phyloP scores from a whole-genome alignment of 1,139 yeast species.

The Taphrina pruni region DNA sequence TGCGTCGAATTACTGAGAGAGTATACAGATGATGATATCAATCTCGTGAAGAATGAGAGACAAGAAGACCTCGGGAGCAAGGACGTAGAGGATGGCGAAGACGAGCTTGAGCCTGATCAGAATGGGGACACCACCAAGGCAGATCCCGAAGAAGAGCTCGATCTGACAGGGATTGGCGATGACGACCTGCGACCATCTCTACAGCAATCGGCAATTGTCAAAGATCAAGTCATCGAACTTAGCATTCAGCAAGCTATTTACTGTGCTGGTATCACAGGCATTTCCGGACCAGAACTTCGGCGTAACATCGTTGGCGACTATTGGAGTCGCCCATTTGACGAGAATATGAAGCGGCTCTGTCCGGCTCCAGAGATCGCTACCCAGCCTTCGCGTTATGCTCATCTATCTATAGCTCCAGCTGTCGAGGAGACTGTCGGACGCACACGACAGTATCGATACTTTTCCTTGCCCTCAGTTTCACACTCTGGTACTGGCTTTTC shows the following conservation, averaged over 20 bases:
- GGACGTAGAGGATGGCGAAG: neutral
- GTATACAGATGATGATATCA: slow-evolving; percentile 2
- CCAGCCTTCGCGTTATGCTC: slow-evolving; percentile 6
- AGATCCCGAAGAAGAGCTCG: slow-evolving; percentile 26
- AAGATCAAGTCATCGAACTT: slow-evolving; percentile 10
- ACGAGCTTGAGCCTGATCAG: neutral
- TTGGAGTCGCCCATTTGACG: slow-evolving; percentile 24
- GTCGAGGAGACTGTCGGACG: slow-evolving; percentile 14
- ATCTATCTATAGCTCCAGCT: slow-evolving; percentile 11
- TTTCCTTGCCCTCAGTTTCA: neutral
- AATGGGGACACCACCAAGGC: neutral
- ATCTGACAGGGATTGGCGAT: neutral
- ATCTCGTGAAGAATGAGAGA: slow-evolving; percentile 5
- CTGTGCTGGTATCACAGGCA: neutral
- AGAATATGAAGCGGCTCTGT: slow-evolving; percentile 20
- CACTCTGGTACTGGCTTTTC: neutral
- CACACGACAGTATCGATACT: slow-evolving; percentile 15
- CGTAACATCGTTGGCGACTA: neutral
- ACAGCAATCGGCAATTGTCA: neutral
- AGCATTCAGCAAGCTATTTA: neutral
- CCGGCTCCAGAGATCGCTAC: neutral
- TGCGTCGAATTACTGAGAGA: slow-evolving; percentile 34
- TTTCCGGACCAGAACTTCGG: slow-evolving; percentile 17
- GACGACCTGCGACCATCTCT: neutral
- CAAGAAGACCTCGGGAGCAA: neutral